Evolutionary conservation across 2,329 filamentous ascomycete genomes (phyloP), one percentile per base, ranked within the genome.

Genomic region (Aspergillus proliferans): DNA sequence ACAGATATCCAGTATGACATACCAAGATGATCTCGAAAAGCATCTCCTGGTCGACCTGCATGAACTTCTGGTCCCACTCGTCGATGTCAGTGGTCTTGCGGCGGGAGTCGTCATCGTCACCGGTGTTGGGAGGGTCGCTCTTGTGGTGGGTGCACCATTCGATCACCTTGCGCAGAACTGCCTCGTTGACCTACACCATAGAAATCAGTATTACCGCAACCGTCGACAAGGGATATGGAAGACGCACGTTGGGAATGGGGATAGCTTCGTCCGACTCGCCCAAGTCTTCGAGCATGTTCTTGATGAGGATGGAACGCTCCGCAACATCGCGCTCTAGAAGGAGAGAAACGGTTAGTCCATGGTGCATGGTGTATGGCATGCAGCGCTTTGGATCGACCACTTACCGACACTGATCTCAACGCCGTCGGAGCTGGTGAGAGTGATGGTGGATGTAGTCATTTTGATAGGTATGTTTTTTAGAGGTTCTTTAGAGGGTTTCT

Each of bases 21-120:
- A 93, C 89, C 22, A 98, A 80, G 61, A 98, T 98, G 66, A 98
- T 97, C 77, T 98, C 93, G 60, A 98, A 98, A 1, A 98, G 82
- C 93, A 98, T 97, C 75, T 98, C 93, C 68, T 98, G 93, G 70
- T 98, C 93, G 15, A 98, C 93, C 74, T 97, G 92, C 93, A 98
- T 97, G 73, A 97, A 98, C 76, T 98, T 98, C 73, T 97, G 92
- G 63, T 98, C 93, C 93, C 93, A 98, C 74, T 98, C 93, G 52
- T 97, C 93, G 58, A 98, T 98, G 63, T 98, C 93, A 43, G 93
- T 97, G 1, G 91, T 95, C 83, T 95, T 96, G 80, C 96, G 96
- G 61, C 93, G 88, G 45, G 85, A 90, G 63, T 97, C 92, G 54
- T 87, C 86, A 62, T 98, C 93, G 54, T 97, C 92, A 62, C 84